Base-by-base conservation (phyloP, 176 grass and related monocot species). In the Chloris gayana region DNA sequence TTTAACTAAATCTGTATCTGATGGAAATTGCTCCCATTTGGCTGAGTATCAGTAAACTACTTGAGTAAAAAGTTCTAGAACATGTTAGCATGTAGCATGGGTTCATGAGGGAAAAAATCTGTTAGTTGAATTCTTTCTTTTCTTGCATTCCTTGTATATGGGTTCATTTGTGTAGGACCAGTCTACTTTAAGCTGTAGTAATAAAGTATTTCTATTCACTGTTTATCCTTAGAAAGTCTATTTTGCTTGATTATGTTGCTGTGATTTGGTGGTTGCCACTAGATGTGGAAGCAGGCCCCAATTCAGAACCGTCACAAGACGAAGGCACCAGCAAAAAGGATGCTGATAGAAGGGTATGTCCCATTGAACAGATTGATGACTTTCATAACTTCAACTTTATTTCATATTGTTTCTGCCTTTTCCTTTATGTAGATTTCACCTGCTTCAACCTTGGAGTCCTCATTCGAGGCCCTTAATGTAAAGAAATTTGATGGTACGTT, bases 401-500 rank as follows among this genome's bases (percentile, higher is more conserved):
- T 66, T 89, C 69, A 50, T 56, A 10, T 64, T 67, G 61, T 41
- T 72, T 34, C 74, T 54, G 21, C 24, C 47, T 32, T 68, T 89
- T 87, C 14, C 25, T 30, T 68, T 79, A 50, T 74, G 75, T 84
- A 98, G 96, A 76, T 91, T 46, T 98, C 95, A 72, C 95, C 90
- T 70, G 74, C 75, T 17, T 95, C 90, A 37, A 98, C 96, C 2
- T 59, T 98, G 69, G 96, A 98, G 76, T 89, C 96, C 41, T 95
- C 90, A 41, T 95, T 98, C 81, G 96, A 98, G 50, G 84, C 86
- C 69, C 92, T 98, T 78, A 98, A 98, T 82, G 84, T 95, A 27
- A 95, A 98, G 85, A 98, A 98, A 62, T 91, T 95, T 87, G 96
- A 98, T 84, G 96, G 96, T 98, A 82, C 37, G 61, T 71, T 62